Evolutionary conservation across 2,329 filamentous ascomycete species (phyloP).

Genomic region (Thelonectria olida): DNA sequence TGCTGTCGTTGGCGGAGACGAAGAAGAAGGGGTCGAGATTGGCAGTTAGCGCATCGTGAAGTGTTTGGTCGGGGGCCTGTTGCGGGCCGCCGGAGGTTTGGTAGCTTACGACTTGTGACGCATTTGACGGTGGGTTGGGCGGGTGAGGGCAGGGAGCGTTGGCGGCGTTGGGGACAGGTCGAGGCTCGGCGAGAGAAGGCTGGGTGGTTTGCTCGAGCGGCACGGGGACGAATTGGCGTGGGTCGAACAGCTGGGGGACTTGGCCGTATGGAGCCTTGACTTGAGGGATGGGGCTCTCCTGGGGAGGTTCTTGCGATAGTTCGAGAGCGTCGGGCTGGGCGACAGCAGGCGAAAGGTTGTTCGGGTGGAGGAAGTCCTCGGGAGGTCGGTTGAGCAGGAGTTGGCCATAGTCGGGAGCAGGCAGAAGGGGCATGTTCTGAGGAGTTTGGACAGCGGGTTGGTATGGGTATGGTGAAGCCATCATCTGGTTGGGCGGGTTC

Average conservation of each 20-base stretch:
- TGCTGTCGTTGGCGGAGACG: not conserved
- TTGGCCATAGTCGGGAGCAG: not conserved
- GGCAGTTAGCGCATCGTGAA: conserved; percentile 13
- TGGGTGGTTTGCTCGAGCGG: too few species aligned
- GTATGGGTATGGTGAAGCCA: not conserved
- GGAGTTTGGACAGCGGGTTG: not conserved
- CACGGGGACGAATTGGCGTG: too few species aligned
- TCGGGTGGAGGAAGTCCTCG: not conserved
- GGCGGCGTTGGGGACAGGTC: not conserved
- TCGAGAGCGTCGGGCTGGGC: not conserved
- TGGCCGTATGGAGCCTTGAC: too few species aligned
- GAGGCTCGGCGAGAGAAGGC: too few species aligned
- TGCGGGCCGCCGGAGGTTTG: not conserved
- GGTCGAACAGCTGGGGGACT: too few species aligned
- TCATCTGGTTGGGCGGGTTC: not conserved
- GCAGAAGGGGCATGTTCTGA: not conserved
- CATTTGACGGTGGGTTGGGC: not conserved
- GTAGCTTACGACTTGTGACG: conserved; percentile 11
- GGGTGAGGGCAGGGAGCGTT: not conserved
- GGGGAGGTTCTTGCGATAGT: not conserved
- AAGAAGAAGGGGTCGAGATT: not conserved
- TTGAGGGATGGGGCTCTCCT: too few species aligned
- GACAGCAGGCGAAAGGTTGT: not conserved
- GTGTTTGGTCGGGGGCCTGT: not conserved
- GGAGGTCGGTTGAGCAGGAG: not conserved